Base-by-base conservation (phyloP, 2,329 filamentous ascomycete species). In the Ceratocystis albifundus region DNA sequence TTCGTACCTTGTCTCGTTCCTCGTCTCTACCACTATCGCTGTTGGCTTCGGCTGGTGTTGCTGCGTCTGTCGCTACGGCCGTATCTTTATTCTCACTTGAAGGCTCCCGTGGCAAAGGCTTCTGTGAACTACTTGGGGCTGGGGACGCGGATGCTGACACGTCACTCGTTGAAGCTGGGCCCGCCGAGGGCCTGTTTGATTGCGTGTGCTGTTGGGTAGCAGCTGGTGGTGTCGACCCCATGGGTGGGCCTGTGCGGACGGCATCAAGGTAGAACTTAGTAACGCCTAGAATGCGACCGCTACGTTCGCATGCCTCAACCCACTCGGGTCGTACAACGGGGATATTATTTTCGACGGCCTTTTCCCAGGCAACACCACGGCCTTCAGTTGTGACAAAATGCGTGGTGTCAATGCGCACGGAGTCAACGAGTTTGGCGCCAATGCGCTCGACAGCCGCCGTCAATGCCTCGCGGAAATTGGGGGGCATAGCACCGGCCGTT, bases 351-450 rank as follows among this genome's bases (percentile, higher is more conserved):
- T 97, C 93, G 36, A 93, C 87, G 0, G 94, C 94, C 79, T 94
- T 95, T 77, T 99, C 94, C 94, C 94, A 99, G 12, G 88, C 83
- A 63, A 89, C 82, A 41, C 94, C 94, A 66, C 92, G 81, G 36
- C 92, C 92, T 75, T 99, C 94, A 8, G 90, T 96, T 69, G 93
- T 97, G 68, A 99, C 90, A 74, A 99, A 99, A 77, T 99, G 94
- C 17, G 94, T 99, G 0, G 94, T 99, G 75, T 99, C 94, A 73
- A 99, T 97, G 72, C 93, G 84, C 64, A 97, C 91, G 12, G 84
- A 84, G 71, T 96, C 93, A 67, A 90, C 88, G 70, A 97, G 80
- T 80, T 94, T 96, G 69, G 90, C 94, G 62, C 94, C 94, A 71
- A 99, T 96, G 70, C 90, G 83, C 72, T 94, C 87, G 45, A 96